These are phyloP conservation scores for Boletus reticulatus DNA, from an alignment of 768 basidiomycete genomes.

Conservation along the genomic window DNA sequence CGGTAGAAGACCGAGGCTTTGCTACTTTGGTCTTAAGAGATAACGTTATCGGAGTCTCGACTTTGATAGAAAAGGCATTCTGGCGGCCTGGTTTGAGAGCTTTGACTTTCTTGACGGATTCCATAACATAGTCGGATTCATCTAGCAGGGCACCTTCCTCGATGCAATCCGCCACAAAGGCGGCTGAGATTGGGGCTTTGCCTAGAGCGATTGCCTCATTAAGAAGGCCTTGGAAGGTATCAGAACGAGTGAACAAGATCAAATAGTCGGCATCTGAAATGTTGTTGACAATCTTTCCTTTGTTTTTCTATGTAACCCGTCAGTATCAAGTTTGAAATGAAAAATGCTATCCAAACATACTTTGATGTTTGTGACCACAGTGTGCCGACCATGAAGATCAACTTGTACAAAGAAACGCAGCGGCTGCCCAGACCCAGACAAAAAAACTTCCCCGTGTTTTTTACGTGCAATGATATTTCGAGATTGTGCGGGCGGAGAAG, in stretches of 20 bases:
- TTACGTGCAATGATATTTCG: slow-evolving; percentile 15
- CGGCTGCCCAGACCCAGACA: slow-evolving; percentile 38
- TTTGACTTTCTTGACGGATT: slow-evolving; percentile 23
- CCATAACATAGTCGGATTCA: slow-evolving; percentile 43
- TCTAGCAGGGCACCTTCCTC: slow-evolving; percentile 43
- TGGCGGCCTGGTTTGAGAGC: slow-evolving; percentile 25
- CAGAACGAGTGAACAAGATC: slow-evolving; percentile 52
- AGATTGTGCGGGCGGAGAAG: slow-evolving; percentile 13
- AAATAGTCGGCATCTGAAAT: slow-evolving; percentile 59
- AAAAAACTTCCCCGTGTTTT: slow-evolving; percentile 41
- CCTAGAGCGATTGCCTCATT: slow-evolving; percentile 32
- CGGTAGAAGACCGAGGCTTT: slow-evolving; percentile 6
- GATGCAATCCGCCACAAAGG: slow-evolving; percentile 55
- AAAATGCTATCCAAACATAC: slow-evolving; percentile 33
- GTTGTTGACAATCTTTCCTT: slow-evolving; percentile 55
- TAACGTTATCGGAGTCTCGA: slow-evolving; percentile 8
- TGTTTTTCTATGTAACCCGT: slow-evolving; percentile 51
- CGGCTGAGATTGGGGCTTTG: slow-evolving; percentile 48
- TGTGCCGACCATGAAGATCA: slow-evolving; percentile 54
- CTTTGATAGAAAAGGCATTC: slow-evolving; percentile 10
- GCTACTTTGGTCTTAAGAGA: background rate
- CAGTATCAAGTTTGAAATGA: background rate
- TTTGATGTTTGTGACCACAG: slow-evolving; percentile 57
- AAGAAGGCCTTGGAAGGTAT: slow-evolving; percentile 49
- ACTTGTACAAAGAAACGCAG: slow-evolving; percentile 66